A percentile compares a stretch with the other conserved stretches of the same genome.
Evolutionary conservation across 805 yeast species (phyloP).

Genomic region (Kodamaea fukazawae): DNA sequence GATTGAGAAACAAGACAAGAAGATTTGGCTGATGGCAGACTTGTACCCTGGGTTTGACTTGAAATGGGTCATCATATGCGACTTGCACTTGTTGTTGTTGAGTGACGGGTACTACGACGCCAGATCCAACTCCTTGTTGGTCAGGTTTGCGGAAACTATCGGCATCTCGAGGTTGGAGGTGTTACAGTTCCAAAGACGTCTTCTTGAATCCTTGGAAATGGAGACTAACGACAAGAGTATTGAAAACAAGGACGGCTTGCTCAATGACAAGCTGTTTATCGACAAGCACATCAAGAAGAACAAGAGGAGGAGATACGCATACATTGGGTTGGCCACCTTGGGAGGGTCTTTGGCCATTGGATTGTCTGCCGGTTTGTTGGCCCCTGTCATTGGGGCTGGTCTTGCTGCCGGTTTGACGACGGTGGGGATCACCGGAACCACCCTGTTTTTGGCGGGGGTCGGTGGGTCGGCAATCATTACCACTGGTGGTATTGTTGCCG

Average conservation of each 20-base stretch:
- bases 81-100: constrained; percentile 72
- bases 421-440: constrained; percentile 90
- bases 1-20: constrained; percentile 4
- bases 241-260: constrained; percentile 68
- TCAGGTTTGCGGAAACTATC: constrained; percentile 62
- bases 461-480: constrained; percentile 96
- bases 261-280: constrained; percentile 75
- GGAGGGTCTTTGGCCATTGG: constrained; percentile 97
- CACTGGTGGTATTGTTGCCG: constrained; percentile 84
- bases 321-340: constrained; percentile 90
- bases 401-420: constrained; percentile 95
- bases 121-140: constrained; percentile 77
- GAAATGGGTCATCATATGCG: constrained; percentile 93
- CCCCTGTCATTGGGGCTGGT: constrained; percentile 99
- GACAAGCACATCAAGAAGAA: constrained; percentile 67
- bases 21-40: constrained; percentile 10
- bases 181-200: constrained; percentile 83
- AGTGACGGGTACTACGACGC: constrained; percentile 88
- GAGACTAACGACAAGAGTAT: constrained; percentile 50
- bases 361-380: constrained; percentile 88
- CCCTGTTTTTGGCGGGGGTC: constrained; percentile 90
- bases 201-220: constrained; percentile 86
- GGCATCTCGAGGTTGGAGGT: constrained; percentile 66
- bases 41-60: constrained; percentile 49
- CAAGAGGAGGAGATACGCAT: constrained; percentile 66